These are phyloP conservation scores for Nannochloropsis limnetica DNA, from an alignment of 352 stramenopile genomes.

Conservation along the genomic window DNA sequence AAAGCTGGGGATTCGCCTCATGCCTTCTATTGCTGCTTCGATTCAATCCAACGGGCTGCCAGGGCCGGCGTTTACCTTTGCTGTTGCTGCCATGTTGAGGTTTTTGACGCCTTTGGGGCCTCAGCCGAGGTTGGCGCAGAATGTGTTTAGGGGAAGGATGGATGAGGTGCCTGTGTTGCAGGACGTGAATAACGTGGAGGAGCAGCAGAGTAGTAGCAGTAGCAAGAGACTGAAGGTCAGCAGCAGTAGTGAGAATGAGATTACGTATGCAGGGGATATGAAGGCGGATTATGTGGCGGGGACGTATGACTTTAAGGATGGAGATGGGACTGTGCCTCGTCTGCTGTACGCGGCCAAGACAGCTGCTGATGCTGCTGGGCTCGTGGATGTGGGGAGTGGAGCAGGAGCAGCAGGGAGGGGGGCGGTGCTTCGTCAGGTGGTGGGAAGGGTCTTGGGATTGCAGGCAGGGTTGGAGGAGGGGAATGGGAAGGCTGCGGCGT, in stretches of 20 bases:
- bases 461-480: neutral
- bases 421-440: neutral
- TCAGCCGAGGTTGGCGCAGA: neutral
- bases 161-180: neutral
- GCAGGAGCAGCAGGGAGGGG: neutral
- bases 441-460: neutral
- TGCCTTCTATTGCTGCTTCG: slow-evolving; percentile 53
- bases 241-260: slow-evolving; percentile 16
- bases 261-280: neutral
- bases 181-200: neutral
- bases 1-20: slow-evolving; percentile 62
- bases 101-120: slow-evolving; percentile 57
- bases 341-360: neutral
- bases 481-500: neutral
- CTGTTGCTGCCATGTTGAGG: slow-evolving; percentile 59
- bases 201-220: neutral
- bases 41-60: slow-evolving; percentile 24
- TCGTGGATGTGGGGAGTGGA: slow-evolving; percentile 13
- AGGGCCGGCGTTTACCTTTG: slow-evolving; percentile 56
- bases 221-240: neutral
- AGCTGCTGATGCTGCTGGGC: neutral
- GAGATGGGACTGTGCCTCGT: neutral
- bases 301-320: slow-evolving; percentile 2
- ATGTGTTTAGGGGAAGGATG: neutral
- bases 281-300: neutral